These are phyloP conservation scores for Aspergillus fumigatus DNA, from an alignment of 2,329 filamentous ascomycete genomes.

Conservation along the genomic window DNA sequence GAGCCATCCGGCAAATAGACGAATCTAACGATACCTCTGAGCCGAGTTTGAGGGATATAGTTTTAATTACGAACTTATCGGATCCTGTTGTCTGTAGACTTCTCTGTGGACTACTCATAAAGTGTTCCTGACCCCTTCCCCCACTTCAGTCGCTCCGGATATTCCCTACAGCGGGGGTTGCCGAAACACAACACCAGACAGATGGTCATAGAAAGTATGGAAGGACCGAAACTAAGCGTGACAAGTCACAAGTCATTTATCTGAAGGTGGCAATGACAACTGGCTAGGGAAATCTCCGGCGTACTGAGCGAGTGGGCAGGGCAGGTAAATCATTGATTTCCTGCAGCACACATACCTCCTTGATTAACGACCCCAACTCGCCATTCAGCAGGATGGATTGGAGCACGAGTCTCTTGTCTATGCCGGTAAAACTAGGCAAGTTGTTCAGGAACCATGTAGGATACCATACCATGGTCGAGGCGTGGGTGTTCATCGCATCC, in stretches of 20 bases:
- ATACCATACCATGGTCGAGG: background rate
- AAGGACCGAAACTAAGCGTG: background rate
- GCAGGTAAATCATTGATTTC: too few species aligned
- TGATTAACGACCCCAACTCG: background rate
- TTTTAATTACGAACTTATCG: background rate
- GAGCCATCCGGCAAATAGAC: background rate
- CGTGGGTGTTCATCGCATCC: background rate
- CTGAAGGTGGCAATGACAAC: background rate
- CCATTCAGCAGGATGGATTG: background rate
- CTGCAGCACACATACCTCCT: too few species aligned
- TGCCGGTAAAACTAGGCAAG: background rate
- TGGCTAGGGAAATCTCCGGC: background rate
- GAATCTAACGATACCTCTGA: background rate
- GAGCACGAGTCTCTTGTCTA: background rate
- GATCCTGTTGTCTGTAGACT: background rate
- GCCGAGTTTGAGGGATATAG: background rate
- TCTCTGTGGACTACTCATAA: background rate
- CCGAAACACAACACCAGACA: background rate
- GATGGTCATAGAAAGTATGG: background rate
- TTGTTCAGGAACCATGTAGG: background rate
- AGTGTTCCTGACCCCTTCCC: background rate
- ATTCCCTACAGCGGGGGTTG: slow-evolving; percentile 15
- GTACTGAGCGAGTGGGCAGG: background rate
- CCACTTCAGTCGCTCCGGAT: slow-evolving; percentile 10
- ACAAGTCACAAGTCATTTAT: background rate